A percentile compares a stretch with the other conserved stretches of the same genome.
Evolutionary conservation across 176 grass and related monocot genomes (phyloP).

Genomic region (Poa pratensis): DNA sequence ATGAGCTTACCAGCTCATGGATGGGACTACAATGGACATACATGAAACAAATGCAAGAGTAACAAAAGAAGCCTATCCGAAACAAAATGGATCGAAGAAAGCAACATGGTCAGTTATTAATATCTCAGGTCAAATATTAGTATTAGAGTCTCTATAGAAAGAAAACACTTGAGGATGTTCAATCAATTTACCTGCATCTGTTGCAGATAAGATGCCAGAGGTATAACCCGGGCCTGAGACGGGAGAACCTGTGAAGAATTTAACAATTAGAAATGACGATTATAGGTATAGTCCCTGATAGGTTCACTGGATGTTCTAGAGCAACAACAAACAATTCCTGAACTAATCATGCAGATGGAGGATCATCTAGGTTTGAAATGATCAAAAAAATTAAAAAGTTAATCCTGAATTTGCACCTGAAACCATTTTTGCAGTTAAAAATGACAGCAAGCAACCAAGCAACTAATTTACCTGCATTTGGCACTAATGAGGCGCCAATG

Average conservation of each 20-base stretch:
- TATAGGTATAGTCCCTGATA: background rate
- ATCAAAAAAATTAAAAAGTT: background rate
- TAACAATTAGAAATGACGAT: background rate
- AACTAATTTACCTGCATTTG: constrained; percentile 1
- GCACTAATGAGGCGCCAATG: background rate
- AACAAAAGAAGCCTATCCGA: background rate
- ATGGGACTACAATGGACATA: background rate
- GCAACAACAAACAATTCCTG: background rate
- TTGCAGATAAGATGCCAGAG: background rate
- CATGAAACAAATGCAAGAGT: background rate
- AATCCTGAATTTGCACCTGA: background rate
- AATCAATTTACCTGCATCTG: background rate
- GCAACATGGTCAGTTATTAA: background rate
- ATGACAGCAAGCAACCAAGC: background rate
- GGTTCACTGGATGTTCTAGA: background rate
- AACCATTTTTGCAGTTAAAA: background rate
- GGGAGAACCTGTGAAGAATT: background rate
- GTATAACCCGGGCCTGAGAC: background rate
- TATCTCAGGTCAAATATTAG: background rate
- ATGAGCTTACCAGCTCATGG: background rate
- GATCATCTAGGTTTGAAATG: background rate
- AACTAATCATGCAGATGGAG: background rate
- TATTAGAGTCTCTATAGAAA: background rate
- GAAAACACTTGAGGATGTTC: background rate
- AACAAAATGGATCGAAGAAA: background rate